Base-by-base conservation (phyloP, 306 rosid genomes). In the Trifolium dubium region DNA sequence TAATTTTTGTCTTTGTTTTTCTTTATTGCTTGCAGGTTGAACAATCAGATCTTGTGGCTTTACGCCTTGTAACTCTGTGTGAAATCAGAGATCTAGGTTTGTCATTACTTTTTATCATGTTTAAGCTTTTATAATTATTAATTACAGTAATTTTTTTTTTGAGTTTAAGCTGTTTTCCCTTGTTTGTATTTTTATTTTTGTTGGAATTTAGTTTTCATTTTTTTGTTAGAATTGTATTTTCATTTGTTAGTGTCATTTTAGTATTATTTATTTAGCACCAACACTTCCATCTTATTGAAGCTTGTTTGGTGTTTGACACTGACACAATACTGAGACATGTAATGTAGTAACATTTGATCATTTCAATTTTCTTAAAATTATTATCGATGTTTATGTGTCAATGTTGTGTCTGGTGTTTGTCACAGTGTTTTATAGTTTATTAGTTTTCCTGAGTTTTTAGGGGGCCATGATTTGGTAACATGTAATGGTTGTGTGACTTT, bases 11-110 rank as follows among this genome's bases (percentile, higher is more conserved):
- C 39, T 35, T 64, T 54, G 46, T 73, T 63, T 71, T 62, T 15
- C 6, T 29, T 28, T 5, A 65, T 15, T 73, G 34, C 75, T 76
- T 66, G 29, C 83, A 84, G 90, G 74, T 34, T 65, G 46, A 74
- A 60, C 78, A 62, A 66, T 83, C 85, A 85, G 98, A 93, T 93
- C 96, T 88, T 75, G 77, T 72, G 53, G 84, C 72, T 74, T 73
- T 59, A 64, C 44, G 72, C 41, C 31, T 28, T 64, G 18, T 17
- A 64, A 75, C 63, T 67, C 43, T 40, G 55, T 34, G 68, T 72
- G 64, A 43, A 73, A 62, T 72, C 64, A 66, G 79, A 74, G 88
- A 88, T 87, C 93, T 79, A 76, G 72, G 78, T 65, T 74, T 54
- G 75, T 13, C 72, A 75, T 77, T 46, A 54, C 50, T 63, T 12